A percentile compares a stretch with the other conserved stretches of the same genome.
Conservation (phyloP, 306 rosid genomes). For the Lathyrus aphaca region DNA sequence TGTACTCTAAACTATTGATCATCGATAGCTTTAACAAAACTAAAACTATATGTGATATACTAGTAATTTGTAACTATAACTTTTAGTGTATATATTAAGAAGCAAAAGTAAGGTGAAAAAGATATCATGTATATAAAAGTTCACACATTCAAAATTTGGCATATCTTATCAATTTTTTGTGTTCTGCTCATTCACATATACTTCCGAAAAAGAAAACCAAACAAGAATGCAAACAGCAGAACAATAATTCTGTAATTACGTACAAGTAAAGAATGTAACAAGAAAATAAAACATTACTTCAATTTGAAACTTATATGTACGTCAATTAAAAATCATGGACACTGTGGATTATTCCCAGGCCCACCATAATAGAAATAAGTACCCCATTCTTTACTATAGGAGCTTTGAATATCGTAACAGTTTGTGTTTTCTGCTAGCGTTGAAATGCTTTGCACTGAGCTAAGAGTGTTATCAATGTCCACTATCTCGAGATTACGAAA, state of each 20-base stretch:
- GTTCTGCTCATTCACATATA: background rate
- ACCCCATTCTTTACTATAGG: slow-evolving; percentile 72
- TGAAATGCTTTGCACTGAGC: slow-evolving; percentile 60
- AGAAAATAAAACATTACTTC: slow-evolving; percentile 18
- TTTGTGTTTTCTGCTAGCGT: slow-evolving; percentile 74
- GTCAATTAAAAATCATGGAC: slow-evolving; percentile 46
- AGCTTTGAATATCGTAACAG: slow-evolving; percentile 74
- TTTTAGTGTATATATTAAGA: too few relatives aligned
- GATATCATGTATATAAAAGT: background rate
- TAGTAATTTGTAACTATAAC: too few relatives aligned
- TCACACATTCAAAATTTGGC: slow-evolving; percentile 7
- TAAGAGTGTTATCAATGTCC: slow-evolving; percentile 74
- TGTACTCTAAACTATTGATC: too few relatives aligned
- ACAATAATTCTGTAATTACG: slow-evolving; percentile 25
- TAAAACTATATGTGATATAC: too few relatives aligned
- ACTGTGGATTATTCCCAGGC: slow-evolving; percentile 67
- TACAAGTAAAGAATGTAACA: slow-evolving; percentile 45
- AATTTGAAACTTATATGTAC: slow-evolving; percentile 32
- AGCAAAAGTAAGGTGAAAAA: background rate
- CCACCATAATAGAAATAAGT: slow-evolving; percentile 92
- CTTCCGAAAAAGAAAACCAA: slow-evolving; percentile 1
- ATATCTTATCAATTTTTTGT: slow-evolving; percentile 20
- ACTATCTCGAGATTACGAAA: slow-evolving; percentile 84
- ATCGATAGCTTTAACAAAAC: too few relatives aligned
- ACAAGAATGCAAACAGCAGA: slow-evolving; percentile 27